Evolutionary conservation across 306 rosid species (phyloP), one percentile per base, ranked within the genome.

Genomic region (Trifolium fragiferum): DNA sequence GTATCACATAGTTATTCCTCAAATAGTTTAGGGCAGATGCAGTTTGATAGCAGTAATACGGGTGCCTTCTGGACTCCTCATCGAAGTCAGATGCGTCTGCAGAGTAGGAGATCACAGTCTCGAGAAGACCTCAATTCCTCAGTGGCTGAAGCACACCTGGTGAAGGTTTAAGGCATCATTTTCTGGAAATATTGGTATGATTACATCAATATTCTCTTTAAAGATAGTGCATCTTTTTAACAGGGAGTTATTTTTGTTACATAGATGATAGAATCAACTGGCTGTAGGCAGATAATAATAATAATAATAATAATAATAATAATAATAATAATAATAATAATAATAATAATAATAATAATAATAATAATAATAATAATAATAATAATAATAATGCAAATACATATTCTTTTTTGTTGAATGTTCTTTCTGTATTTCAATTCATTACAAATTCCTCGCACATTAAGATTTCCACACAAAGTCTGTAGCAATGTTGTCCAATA

Each of bases 31-130:
- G 97, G 93, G 43, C 97, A 91, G 86, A 87, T 90, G 91, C 96
- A 88, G 74, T 79, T 87, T 30, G 95, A 91, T 75, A 77, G 77
- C 66, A 72, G 85, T 64, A 76, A 66, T 77, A 82, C 82, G 79
- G 92, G 89, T 23, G 67, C 93, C 66, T 90, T 91, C 86, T 83
- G 97, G 97, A 62, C 95, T 16, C 92, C 99, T 27, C 89, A 82
- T 80, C 75, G 96, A 83, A 68, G 90, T 83, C 90, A 94, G 93
- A 94, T 89, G 97, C 92, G 58, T 37, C 92, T 94, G 80, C 97
- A 90, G 83, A 94, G 99, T 80, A 80, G 98, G 82, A 89, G 97
- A 74, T 94, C 99, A 0, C 99, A 94, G 76, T 94, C 99, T 76
- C 93, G 97, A 41, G 97, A 94, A 88, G 99, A 94, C 73, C 92